Evolutionary conservation across 2,329 filamentous ascomycete genomes (phyloP).

Genomic region (Venturia oleaginea): DNA sequence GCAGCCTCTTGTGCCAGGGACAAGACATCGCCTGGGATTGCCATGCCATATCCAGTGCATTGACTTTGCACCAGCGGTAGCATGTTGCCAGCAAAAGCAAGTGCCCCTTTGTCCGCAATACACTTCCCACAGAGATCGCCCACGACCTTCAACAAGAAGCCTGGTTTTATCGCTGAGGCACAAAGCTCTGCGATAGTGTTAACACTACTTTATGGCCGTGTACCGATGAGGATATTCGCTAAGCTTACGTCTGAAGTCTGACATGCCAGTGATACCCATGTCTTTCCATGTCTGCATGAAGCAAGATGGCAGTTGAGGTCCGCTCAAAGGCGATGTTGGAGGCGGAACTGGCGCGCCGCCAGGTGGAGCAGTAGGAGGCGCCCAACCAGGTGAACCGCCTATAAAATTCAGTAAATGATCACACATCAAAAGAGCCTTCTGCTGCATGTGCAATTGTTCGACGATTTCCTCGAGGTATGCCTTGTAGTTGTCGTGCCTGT

Average conservation of each 20-base stretch:
- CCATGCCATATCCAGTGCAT: conserved; percentile 4
- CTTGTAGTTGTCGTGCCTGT: background rate
- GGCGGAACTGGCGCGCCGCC: background rate
- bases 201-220: background rate
- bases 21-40: background rate
- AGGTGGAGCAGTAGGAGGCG: background rate
- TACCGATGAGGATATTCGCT: background rate
- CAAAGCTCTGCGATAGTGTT: background rate
- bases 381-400: background rate
- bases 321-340: background rate
- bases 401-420: background rate
- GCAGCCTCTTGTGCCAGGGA: background rate
- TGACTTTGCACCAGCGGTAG: background rate
- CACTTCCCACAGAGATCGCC: background rate
- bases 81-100: background rate
- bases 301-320: background rate
- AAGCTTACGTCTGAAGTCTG: background rate
- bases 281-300: conserved; percentile 3
- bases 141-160: background rate
- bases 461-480: background rate
- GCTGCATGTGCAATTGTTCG: background rate
- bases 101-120: background rate
- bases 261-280: background rate
- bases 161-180: background rate
- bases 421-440: background rate